These are phyloP conservation scores for Globisporangium mamillatum DNA, from an alignment of 352 stramenopile species.

Conservation along the genomic window DNA sequence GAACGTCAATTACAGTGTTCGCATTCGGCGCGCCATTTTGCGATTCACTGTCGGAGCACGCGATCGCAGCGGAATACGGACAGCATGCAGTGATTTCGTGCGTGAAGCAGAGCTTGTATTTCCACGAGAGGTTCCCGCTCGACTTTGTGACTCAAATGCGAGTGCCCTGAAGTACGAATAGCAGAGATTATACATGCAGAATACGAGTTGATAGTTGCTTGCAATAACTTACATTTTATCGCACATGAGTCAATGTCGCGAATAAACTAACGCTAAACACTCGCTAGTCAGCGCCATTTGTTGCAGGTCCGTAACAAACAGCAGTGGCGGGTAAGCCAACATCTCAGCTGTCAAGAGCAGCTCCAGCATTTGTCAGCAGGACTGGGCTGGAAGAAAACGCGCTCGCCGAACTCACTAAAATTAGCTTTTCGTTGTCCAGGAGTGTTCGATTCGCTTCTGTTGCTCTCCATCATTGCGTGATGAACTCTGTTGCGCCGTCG, in stretches of 20 bases:
- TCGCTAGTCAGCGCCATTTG: too few species aligned
- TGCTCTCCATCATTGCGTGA: not conserved
- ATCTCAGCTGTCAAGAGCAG: too few species aligned
- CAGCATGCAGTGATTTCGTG: not conserved
- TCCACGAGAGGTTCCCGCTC: not conserved
- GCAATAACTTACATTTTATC: not conserved
- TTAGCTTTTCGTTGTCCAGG: not conserved
- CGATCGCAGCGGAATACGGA: not conserved
- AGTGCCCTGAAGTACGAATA: not conserved
- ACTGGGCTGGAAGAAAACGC: not conserved
- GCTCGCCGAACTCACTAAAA: not conserved
- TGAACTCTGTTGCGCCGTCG: not conserved
- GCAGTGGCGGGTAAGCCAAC: too few species aligned
- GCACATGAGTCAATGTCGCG: too few species aligned
- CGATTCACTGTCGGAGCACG: not conserved
- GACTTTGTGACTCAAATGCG: conserved; percentile 4
- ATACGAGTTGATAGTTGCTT: not conserved
- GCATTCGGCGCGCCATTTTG: conserved; percentile 4
- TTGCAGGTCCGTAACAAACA: too few species aligned
- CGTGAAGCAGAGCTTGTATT: not conserved
- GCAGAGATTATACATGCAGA: not conserved
- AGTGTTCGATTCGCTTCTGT: not conserved
- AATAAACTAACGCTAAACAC: too few species aligned
- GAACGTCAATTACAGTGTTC: not conserved
- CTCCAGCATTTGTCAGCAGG: not conserved